Conservation (phyloP, 1,284 basidiomycete species). For the Cutaneotrichosporon daszewskae region DNA sequence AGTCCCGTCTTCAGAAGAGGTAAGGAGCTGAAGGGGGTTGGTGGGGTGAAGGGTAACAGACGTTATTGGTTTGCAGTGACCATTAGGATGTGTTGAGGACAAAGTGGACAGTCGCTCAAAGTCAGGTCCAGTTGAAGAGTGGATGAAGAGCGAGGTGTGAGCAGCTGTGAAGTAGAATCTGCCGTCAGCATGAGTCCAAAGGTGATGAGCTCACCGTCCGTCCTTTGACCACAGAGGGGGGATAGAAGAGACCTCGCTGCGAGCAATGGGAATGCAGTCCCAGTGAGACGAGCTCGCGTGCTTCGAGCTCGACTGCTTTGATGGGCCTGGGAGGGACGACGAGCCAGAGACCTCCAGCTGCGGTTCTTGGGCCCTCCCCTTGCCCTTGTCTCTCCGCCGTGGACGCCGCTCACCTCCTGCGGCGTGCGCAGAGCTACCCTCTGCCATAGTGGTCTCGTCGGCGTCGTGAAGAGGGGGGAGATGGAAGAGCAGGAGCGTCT, state of each 20-base stretch:
- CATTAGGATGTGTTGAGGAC: slow-evolving; percentile 48
- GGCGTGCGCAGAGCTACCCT: no score
- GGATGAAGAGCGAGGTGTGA: slow-evolving; percentile 70
- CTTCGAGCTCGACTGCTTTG: slow-evolving; percentile 11
- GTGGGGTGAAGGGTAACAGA: slow-evolving; percentile 72
- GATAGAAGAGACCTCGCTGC: slow-evolving; percentile 60
- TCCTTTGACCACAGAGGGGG: slow-evolving; percentile 77
- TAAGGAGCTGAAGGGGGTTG: slow-evolving; percentile 84
- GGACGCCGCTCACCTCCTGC: not conserved
- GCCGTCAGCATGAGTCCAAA: slow-evolving; percentile 7
- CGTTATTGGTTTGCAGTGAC: slow-evolving; percentile 61
- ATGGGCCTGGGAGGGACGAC: slow-evolving; percentile 5
- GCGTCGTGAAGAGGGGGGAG: no score
- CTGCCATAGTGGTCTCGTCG: no score
- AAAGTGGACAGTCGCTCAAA: slow-evolving; percentile 76
- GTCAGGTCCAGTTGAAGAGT: slow-evolving; percentile 61
- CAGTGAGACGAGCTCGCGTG: slow-evolving; percentile 15
- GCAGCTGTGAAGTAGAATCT: slow-evolving; percentile 85
- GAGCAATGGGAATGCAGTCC: slow-evolving; percentile 54
- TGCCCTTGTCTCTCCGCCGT: slow-evolving; percentile 19
- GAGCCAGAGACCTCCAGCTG: not conserved
- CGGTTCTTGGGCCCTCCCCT: slow-evolving; percentile 18
- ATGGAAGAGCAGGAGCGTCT: no score
- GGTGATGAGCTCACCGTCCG: slow-evolving; percentile 59
- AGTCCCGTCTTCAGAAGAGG: slow-evolving; percentile 74